phyloP scores from a whole-genome alignment of 176 grass and related monocot genomes.

The maize (Zea mays) region Zm-B73-REFERENCE-NAM-5.0 NC_050099.1:104833501-104834000 shows the following conservation, averaged over 20 bases:
- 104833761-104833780: slow-evolving; percentile 61
- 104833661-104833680: slow-evolving; percentile 30
- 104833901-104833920: not conserved
- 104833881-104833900: not conserved
- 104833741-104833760: slow-evolving; percentile 97
- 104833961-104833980: not conserved
- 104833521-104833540: not conserved
- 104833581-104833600: not conserved
- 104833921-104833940: not conserved
- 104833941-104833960: not conserved
- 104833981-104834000: not conserved
- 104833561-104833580: not conserved
- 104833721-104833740: slow-evolving; percentile 97
- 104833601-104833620: not conserved
- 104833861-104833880: not conserved
- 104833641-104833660: not conserved
- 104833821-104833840: not conserved
- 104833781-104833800: not conserved
- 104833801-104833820: not conserved
- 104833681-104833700: slow-evolving; percentile 99
- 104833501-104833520: not conserved
- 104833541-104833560: not conserved
- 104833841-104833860: not conserved
- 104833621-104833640: not conserved
- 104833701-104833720: slow-evolving; percentile 91